Evolutionary conservation across 179 eudicot species (phyloP), one percentile per base, ranked within the genome.

Genomic region (Patellifolia procumbens): DNA sequence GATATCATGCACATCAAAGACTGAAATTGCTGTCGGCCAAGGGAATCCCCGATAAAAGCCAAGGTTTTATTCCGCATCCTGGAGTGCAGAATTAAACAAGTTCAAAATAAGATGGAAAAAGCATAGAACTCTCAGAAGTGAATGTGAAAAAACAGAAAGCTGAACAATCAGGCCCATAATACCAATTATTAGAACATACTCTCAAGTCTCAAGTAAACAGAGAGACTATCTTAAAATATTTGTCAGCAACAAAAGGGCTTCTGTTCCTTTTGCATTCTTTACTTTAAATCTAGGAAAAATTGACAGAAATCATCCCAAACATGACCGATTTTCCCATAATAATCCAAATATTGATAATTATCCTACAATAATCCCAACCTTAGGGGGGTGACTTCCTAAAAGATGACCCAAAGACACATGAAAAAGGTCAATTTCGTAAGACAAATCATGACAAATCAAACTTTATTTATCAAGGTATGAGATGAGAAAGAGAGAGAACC

Each of bases 1-100:
- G 94, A 81, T 26, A 79, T 79, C 93, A 93, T 91, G 89, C 98
- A 93, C 93, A 91, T 88, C 49, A 93, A 77, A 5, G 98, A 93
- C 77, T 93, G 98, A 77, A 86, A 93, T 77, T 93, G 98, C 70
- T 93, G 98, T 46, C 98, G 76, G 39, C 88, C 97, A 66, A 93
- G 85, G 0, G 98, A 93, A 76, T 93, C 98, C 63, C 98, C 98
- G 2, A 93, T 79, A 66, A 93, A 88, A 77, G 97, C 98, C 56
- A 93, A 22, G 29, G 97, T 91, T 84, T 89, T 93, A 80, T 87
- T 72, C 83, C 82, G 88, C 98, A 90, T 90, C 87, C 98, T 93
- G 90, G 19, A 56, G 49, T 46, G 35, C 64, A 78, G 31, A 70
- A 5, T 37, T 1, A 74, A 53, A 68, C 34, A 55, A 55, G 45